A percentile compares a stretch with the other conserved stretches of the same genome.
Conservation (phyloP, 1,139 yeast genomes). For the Yamadazyma oceani region DNA sequence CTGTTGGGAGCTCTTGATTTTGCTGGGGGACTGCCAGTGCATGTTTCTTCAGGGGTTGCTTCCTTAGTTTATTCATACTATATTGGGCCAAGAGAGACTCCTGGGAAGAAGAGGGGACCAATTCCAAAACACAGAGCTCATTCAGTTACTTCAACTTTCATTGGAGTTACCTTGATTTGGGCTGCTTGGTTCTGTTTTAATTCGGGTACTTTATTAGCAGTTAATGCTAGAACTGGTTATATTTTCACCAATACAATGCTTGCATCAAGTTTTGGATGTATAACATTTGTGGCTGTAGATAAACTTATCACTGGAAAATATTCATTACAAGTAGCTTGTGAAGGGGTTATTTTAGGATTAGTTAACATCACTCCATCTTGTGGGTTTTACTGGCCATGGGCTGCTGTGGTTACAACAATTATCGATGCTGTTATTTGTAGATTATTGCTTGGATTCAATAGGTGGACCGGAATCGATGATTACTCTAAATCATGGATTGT, state of each 20-base stretch:
- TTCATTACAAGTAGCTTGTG: conserved; percentile 92
- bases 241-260: conserved; percentile 88
- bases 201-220: conserved; percentile 94
- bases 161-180: conserved; percentile 93
- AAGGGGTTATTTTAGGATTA: conserved; percentile 91
- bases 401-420: conserved; percentile 80
- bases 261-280: conserved; percentile 92
- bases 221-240: conserved; percentile 87
- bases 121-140: conserved; percentile 89
- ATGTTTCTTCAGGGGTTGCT: conserved; percentile 89
- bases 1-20: conserved; percentile 84
- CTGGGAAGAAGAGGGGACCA: conserved; percentile 55
- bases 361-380: conserved; percentile 98
- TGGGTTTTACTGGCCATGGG: conserved; percentile 90
- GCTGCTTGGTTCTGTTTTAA: conserved; percentile 98
- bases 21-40: conserved; percentile 99
- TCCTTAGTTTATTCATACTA: conserved; percentile 89
- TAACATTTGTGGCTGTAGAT: conserved; percentile 83
- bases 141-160: conserved; percentile 77
- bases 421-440: conserved; percentile 77
- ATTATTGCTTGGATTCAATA: conserved; percentile 78
- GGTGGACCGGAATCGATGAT: conserved; percentile 75
- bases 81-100: conserved; percentile 88
- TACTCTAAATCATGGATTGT: conserved; percentile 93
- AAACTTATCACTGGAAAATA: conserved; percentile 54